Evolutionary conservation across 2,329 filamentous ascomycete genomes (phyloP).

Genomic region (Sporothrix luriei): DNA sequence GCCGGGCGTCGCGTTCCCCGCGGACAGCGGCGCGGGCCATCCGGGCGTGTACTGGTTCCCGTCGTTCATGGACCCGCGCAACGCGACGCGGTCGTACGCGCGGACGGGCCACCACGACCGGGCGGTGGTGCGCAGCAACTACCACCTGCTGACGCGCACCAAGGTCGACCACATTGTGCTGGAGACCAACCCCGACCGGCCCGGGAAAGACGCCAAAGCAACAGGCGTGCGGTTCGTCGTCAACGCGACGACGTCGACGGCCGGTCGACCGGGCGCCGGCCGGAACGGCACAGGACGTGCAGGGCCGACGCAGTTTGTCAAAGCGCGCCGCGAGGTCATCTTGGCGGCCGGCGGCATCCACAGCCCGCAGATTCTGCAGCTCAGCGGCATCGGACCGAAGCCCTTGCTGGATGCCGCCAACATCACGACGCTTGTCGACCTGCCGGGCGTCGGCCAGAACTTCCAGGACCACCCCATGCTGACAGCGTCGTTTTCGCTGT

Average conservation of each 20-base stretch:
- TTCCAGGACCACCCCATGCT: conserved; percentile 52
- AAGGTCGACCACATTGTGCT: conserved; percentile 41
- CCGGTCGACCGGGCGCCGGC: background rate
- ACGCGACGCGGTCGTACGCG: conserved; percentile 46
- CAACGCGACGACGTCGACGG: conserved; percentile 20
- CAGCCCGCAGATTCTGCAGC: conserved; percentile 45
- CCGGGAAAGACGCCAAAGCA: conserved; percentile 14
- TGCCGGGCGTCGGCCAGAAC: conserved; percentile 53
- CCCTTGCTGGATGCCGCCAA: conserved; percentile 49
- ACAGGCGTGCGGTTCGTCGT: conserved; percentile 41
- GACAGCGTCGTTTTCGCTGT: conserved; percentile 36
- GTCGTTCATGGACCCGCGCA: conserved; percentile 47
- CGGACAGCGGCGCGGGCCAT: conserved; percentile 47
- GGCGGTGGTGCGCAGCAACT: conserved; percentile 40
- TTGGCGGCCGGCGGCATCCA: conserved; percentile 49
- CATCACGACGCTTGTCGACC: conserved; percentile 48
- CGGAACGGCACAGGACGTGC: conserved; percentile 18
- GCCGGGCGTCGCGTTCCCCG: conserved; percentile 46
- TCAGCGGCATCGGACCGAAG: conserved; percentile 46
- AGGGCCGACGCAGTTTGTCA: conserved; percentile 34
- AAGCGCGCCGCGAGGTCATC: conserved; percentile 48
- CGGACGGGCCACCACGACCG: conserved; percentile 45
- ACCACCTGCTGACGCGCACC: conserved; percentile 41
- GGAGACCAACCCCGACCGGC: conserved; percentile 32
- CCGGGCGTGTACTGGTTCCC: conserved; percentile 48